Evolutionary conservation across 345 rosid species (phyloP).

Genomic region (Chamaenerion angustifolium): DNA sequence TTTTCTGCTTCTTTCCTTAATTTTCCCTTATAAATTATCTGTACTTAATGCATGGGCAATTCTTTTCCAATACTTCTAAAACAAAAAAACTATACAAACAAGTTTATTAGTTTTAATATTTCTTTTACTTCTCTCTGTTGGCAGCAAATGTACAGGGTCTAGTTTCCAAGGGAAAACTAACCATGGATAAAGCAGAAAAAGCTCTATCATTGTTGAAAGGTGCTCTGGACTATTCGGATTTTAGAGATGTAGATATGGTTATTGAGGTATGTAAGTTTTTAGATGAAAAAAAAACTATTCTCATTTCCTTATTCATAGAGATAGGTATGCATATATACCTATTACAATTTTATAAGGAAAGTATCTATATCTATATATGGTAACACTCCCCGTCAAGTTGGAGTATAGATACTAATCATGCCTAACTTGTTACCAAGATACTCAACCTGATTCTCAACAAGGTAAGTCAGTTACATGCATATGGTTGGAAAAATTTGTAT

Average conservation of each 20-base stretch:
- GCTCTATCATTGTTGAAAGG: slow-evolving; percentile 72
- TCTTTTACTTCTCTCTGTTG: slow-evolving; percentile 9
- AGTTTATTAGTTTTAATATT: background rate
- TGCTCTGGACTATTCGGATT: slow-evolving; percentile 61
- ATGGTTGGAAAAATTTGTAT: too few species aligned
- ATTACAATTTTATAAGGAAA: too few species aligned
- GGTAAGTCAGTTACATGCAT: slow-evolving; percentile 15
- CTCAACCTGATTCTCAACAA: too few species aligned
- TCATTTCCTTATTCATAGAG: too few species aligned
- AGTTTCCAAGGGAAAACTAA: slow-evolving; percentile 53
- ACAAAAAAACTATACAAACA: background rate
- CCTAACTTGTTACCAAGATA: too few species aligned
- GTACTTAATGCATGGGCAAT: too few species aligned
- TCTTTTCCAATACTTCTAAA: background rate
- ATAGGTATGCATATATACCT: too few species aligned
- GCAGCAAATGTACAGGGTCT: slow-evolving; percentile 66
- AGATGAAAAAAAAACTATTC: too few species aligned
- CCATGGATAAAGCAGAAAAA: slow-evolving; percentile 56
- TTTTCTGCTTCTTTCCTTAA: background rate
- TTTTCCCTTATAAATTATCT: background rate
- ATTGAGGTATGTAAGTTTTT: slow-evolving; percentile 60
- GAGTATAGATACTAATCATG: too few species aligned
- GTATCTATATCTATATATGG: too few species aligned
- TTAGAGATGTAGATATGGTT: slow-evolving; percentile 88
- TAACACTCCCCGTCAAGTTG: too few species aligned